phyloP scores from a whole-genome alignment of 805 yeast species.

The Diddensiella transvaalensis region DNA sequence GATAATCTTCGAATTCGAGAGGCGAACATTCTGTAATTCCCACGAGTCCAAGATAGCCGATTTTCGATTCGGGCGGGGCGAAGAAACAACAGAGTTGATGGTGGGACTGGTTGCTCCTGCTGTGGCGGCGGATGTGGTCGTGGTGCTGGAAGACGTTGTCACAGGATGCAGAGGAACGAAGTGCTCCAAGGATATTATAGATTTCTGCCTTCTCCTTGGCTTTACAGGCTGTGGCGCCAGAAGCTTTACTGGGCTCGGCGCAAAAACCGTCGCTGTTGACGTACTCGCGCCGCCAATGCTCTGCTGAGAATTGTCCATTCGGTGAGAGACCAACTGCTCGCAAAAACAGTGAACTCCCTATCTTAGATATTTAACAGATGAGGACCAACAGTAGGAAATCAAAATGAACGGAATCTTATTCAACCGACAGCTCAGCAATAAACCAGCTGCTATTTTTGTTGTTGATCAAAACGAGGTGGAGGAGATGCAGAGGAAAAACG shows the following conservation, averaged over 20 bases:
- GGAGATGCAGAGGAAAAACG: too few species aligned
- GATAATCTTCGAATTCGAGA: constrained; percentile 4
- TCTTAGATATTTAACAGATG: too few species aligned
- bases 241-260: constrained; percentile 9
- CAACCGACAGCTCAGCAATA: too few species aligned
- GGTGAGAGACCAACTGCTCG: neutral
- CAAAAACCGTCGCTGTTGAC: neutral
- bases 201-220: constrained; percentile 17
- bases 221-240: constrained; percentile 27
- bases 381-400: too few species aligned
- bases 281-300: neutral
- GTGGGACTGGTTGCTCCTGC: neutral
- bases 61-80: neutral
- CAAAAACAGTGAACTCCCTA: too few species aligned
- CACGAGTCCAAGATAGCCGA: constrained; percentile 4
- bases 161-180: constrained; percentile 1
- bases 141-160: neutral
- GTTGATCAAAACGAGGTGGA: too few species aligned
- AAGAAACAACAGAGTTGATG: neutral
- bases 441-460: too few species aligned
- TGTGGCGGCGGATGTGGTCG: neutral
- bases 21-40: constrained; percentile 8
- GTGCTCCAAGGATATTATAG: constrained; percentile 17
- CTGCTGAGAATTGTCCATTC: neutral
- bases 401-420: too few species aligned